Conservation (phyloP, 805 yeast genomes). For the Kluyveromyces lactis region DNA sequence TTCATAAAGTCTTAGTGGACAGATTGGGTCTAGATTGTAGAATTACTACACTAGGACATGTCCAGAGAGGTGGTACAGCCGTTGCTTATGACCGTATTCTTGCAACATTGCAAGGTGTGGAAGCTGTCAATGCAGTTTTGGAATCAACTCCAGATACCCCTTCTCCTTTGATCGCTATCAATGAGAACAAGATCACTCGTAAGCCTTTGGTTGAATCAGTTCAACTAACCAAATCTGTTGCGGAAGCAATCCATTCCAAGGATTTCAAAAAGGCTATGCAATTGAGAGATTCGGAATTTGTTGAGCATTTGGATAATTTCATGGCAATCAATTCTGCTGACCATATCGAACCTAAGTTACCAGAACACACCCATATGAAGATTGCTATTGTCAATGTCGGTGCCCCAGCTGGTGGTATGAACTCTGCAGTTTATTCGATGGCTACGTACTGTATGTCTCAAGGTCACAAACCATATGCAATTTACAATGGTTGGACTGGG, state of each 20-base stretch:
- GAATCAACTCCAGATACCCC: constrained; percentile 63
- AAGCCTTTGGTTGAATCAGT: constrained; percentile 69
- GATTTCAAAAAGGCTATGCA: constrained; percentile 65
- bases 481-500: constrained; percentile 69
- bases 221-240: constrained; percentile 59
- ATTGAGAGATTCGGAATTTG: constrained; percentile 62
- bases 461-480: constrained; percentile 67
- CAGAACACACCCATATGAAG: constrained; percentile 44
- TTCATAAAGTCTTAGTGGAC: constrained; percentile 54
- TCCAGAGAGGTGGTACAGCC: constrained; percentile 78
- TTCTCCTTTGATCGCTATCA: constrained; percentile 69
- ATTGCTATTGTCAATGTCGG: constrained; percentile 71
- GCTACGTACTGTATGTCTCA: constrained; percentile 67
- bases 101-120: constrained; percentile 77
- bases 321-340: constrained; percentile 61
- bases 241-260: constrained; percentile 54
- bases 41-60: constrained; percentile 71
- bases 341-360: constrained; percentile 53
- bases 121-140: constrained; percentile 68
- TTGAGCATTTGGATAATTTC: constrained; percentile 54
- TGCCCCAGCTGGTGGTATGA: constrained; percentile 74
- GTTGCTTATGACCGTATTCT: constrained; percentile 65
- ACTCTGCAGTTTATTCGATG: constrained; percentile 68
- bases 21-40: constrained; percentile 69
- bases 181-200: constrained; percentile 62